A percentile compares a stretch with the other conserved stretches of the same genome.
These are phyloP conservation scores for Trichoderma aggressivum DNA, from an alignment of 2,329 filamentous ascomycete genomes.

Conservation along the genomic window DNA sequence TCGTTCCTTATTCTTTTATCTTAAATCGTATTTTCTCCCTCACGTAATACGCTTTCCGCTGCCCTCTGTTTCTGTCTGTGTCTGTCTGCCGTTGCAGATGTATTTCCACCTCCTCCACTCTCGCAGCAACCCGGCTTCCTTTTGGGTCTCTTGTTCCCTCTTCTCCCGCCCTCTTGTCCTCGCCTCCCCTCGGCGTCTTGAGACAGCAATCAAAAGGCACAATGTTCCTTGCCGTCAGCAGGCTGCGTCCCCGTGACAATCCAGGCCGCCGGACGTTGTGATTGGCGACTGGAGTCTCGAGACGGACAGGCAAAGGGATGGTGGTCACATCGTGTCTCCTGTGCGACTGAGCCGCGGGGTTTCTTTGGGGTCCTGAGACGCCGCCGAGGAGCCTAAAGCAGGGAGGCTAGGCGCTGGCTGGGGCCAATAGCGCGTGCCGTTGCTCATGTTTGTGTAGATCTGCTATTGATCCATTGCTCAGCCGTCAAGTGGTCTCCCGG, in stretches of 20 bases:
- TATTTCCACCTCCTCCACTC: neutral
- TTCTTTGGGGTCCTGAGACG: conserved; percentile 9
- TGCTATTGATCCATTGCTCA: neutral
- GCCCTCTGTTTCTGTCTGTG: neutral
- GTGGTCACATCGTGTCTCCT: conserved; percentile 10
- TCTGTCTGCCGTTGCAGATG: neutral
- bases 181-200: neutral
- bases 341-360: conserved; percentile 9
- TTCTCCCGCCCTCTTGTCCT: neutral
- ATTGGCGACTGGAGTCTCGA: conserved; percentile 7
- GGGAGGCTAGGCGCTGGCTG: conserved; percentile 6
- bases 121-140: neutral
- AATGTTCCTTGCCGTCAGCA: conserved; percentile 5
- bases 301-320: neutral
- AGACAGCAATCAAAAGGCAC: neutral
- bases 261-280: neutral
- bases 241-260: conserved; percentile 6
- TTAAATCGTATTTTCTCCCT: neutral
- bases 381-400: neutral
- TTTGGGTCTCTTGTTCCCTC: neutral
- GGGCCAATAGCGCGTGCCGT: conserved; percentile 1
- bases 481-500: neutral
- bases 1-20: neutral
- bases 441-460: no score
- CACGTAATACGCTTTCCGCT: conserved; percentile 1